Conservation (phyloP, 164 flowering plant genomes). For the Piper longum region DNA sequence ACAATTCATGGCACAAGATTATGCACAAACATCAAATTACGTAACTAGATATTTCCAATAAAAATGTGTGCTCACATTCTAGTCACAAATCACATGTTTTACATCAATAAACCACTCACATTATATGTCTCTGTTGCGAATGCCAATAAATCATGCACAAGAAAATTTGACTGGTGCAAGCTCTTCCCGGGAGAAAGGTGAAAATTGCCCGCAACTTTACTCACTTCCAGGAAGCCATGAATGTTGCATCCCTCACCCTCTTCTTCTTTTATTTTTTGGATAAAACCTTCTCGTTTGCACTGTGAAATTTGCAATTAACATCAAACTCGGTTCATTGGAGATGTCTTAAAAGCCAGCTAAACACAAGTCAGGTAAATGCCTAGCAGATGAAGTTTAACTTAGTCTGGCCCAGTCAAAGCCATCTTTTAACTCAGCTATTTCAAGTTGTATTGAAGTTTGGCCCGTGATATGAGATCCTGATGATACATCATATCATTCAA, state of each 20-base stretch:
- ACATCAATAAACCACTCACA: slow-evolving; percentile 19
- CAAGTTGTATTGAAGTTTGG: too few relatives aligned
- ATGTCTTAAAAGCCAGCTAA: too few relatives aligned
- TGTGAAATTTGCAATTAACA: slow-evolving; percentile 5
- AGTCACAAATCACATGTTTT: not conserved
- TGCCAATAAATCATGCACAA: slow-evolving; percentile 34
- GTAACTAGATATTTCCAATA: not conserved
- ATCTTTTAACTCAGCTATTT: too few relatives aligned
- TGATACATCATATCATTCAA: too few relatives aligned
- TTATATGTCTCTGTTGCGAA: slow-evolving; percentile 32
- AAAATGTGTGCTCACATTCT: not conserved
- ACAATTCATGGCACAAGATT: not conserved
- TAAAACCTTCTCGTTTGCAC: slow-evolving; percentile 70
- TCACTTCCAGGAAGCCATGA: slow-evolving; percentile 56
- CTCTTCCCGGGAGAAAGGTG: slow-evolving; percentile 67
- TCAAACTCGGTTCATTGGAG: not conserved
- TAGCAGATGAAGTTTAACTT: too few relatives aligned
- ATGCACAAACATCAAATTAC: not conserved
- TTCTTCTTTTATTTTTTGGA: slow-evolving; percentile 52
- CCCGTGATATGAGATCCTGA: too few relatives aligned
- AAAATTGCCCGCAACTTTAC: slow-evolving; percentile 67
- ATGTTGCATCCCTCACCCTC: slow-evolving; percentile 81
- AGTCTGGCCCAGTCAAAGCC: not conserved
- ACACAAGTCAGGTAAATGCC: too few relatives aligned
- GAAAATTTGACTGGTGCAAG: slow-evolving; percentile 41